Evolutionary conservation across 2,329 filamentous ascomycete species (phyloP).

Genomic region (Periconia sp.): DNA sequence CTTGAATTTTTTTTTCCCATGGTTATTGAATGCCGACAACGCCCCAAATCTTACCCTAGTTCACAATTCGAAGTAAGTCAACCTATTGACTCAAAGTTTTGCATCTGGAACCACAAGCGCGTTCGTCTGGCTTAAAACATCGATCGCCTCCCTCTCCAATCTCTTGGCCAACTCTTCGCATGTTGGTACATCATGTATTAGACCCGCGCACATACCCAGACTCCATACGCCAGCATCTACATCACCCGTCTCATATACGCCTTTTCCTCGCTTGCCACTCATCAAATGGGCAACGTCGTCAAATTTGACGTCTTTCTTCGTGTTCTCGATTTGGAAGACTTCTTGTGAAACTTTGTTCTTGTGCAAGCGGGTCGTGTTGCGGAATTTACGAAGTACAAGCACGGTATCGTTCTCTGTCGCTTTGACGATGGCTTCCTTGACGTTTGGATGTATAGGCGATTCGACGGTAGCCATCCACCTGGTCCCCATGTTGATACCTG

Average conservation of each 20-base stretch:
- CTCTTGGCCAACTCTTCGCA: slow-evolving; percentile 43
- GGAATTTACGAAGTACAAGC: slow-evolving; percentile 32
- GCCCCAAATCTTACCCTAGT: no score
- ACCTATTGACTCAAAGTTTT: no score
- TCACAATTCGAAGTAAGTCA: no score
- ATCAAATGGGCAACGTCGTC: slow-evolving; percentile 36
- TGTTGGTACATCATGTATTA: slow-evolving; percentile 57
- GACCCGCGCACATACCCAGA: slow-evolving; percentile 94
- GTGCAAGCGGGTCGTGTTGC: slow-evolving; percentile 31
- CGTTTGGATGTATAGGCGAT: slow-evolving; percentile 30
- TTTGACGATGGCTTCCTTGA: slow-evolving; percentile 33
- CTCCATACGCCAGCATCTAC: slow-evolving; percentile 48
- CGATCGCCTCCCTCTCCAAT: slow-evolving; percentile 35
- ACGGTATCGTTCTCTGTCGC: slow-evolving; percentile 31
- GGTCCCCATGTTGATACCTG: slow-evolving; percentile 36
- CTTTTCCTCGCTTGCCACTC: slow-evolving; percentile 32
- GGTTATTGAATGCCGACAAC: no score
- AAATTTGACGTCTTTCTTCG: slow-evolving; percentile 32
- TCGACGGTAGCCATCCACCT: slow-evolving; percentile 36
- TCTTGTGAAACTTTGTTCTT: slow-evolving; percentile 33
- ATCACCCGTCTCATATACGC: slow-evolving; percentile 34
- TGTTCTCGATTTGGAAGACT: slow-evolving; percentile 31
- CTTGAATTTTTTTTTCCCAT: no score
- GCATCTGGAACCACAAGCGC: slow-evolving; percentile 21
- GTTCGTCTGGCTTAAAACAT: slow-evolving; percentile 25